Evolutionary conservation across 2,329 filamentous ascomycete genomes (phyloP).

Genomic region (Clarireedia hainanense): DNA sequence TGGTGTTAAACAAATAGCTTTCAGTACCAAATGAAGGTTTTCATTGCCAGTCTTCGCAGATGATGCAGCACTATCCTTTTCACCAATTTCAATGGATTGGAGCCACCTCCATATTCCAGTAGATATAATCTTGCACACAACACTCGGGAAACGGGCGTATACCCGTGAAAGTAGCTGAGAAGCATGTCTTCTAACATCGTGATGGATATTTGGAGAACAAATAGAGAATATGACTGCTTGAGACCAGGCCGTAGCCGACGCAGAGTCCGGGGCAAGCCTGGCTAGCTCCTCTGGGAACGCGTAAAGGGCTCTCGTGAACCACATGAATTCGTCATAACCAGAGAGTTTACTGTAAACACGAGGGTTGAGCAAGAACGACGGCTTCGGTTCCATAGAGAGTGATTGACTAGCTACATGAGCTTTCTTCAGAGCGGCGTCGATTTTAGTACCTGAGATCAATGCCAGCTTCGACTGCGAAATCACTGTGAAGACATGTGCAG

Average conservation of each 20-base stretch:
- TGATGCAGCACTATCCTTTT: slow-evolving; percentile 68
- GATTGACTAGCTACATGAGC: slow-evolving; percentile 56
- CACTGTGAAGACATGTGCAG: slow-evolving; percentile 66
- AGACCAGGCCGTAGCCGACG: slow-evolving; percentile 65
- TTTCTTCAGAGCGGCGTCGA: slow-evolving; percentile 51
- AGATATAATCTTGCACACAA: slow-evolving; percentile 56
- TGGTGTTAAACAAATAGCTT: slow-evolving; percentile 53
- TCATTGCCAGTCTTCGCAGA: slow-evolving; percentile 56
- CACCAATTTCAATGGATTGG: slow-evolving; percentile 54
- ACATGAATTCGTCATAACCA: slow-evolving; percentile 66
- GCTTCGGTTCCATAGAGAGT: slow-evolving; percentile 66
- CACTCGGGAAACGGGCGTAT: slow-evolving; percentile 51
- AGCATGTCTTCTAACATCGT: slow-evolving; percentile 56
- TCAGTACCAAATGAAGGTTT: slow-evolving; percentile 54
- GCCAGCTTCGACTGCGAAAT: slow-evolving; percentile 48
- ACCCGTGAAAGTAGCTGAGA: slow-evolving; percentile 52
- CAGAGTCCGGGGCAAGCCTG: slow-evolving; percentile 36
- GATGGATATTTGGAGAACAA: slow-evolving; percentile 52
- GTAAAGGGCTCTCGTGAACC: slow-evolving; percentile 65
- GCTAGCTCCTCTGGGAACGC: slow-evolving; percentile 48
- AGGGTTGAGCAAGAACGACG: slow-evolving; percentile 78
- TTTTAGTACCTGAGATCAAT: slow-evolving; percentile 46
- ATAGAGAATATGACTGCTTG: slow-evolving; percentile 78
- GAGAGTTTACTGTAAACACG: slow-evolving; percentile 77
- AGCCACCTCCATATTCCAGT: slow-evolving; percentile 77